Percentiles rank a stretch among this genome's conserved stretches.
Evolutionary conservation across 169 alveolate species (phyloP).

Genomic region (Eimeria nieschulzi): DNA sequence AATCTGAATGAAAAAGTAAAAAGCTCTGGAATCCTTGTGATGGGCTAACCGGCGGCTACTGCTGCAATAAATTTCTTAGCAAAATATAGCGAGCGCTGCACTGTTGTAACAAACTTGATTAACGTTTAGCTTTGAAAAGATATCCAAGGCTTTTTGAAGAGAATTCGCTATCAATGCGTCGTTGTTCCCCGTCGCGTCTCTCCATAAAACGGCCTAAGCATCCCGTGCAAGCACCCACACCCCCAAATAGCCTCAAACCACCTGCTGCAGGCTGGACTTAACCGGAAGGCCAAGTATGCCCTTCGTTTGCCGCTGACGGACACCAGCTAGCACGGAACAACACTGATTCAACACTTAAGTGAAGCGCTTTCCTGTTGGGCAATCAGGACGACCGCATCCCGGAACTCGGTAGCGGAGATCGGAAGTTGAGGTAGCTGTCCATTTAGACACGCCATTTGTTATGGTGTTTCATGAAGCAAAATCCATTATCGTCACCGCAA

Average conservation of each 20-base stretch:
- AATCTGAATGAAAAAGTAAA: neutral
- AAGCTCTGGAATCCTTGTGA: neutral
- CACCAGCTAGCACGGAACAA: neutral
- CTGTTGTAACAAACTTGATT: neutral
- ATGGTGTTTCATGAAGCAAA: neutral
- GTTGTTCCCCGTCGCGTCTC: neutral
- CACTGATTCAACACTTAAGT: neutral
- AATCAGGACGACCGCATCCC: neutral
- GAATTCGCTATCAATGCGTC: neutral
- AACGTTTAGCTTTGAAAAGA: neutral
- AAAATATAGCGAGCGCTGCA: no score
- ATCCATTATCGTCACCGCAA: neutral
- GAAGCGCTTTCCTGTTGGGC: neutral
- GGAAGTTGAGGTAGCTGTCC: neutral
- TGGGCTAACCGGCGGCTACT: neutral
- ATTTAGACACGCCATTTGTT: neutral
- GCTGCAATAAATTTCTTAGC: no score
- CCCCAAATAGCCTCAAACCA: neutral
- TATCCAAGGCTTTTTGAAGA: neutral
- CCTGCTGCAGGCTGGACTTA: neutral
- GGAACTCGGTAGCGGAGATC: neutral
- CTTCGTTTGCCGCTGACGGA: neutral
- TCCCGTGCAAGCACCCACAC: neutral
- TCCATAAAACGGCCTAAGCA: neutral
- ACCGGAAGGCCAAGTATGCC: no score